phyloP scores from a whole-genome alignment of 2,329 filamentous ascomycete species.

The Penicillium corylophilum region DNA sequence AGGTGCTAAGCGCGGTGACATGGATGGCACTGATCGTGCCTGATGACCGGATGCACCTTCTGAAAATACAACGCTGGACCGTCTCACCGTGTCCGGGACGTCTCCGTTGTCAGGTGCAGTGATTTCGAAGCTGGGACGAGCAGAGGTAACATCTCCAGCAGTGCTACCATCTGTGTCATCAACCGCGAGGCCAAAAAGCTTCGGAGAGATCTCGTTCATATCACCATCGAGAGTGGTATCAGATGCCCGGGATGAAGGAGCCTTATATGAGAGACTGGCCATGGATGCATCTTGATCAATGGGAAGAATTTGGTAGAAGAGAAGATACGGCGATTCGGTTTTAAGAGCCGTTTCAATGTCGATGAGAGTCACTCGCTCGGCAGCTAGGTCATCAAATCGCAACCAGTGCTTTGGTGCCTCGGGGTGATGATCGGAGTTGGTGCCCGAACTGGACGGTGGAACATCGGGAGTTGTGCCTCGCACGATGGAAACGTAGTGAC shows the following conservation, averaged over 20 bases:
- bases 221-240: conserved; percentile 26
- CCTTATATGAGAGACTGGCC: conserved; percentile 35
- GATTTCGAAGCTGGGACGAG: conserved; percentile 41
- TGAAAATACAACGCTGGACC: conserved; percentile 31
- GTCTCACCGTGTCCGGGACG: conserved; percentile 9
- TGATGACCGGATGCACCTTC: conserved; percentile 18
- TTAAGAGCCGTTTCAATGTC: conserved; percentile 75
- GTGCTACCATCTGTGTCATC: conserved; percentile 20
- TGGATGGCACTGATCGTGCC: conserved; percentile 25
- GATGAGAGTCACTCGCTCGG: conserved; percentile 70
- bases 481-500: conserved; percentile 87
- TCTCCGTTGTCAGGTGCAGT: conserved; percentile 26
- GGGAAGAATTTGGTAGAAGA: conserved; percentile 93
- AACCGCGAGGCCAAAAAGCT: conserved; percentile 17
- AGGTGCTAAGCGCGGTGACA: conserved; percentile 25
- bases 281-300: conserved; percentile 65
- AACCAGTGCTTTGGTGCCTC: conserved; percentile 80
- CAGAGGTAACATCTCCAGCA: conserved; percentile 25
- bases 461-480: conserved; percentile 61
- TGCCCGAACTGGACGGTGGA: conserved; percentile 27
- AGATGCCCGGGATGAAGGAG: conserved; percentile 29
- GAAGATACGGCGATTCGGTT: conserved; percentile 86
- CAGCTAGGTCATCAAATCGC: conserved; percentile 83
- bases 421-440: conserved; percentile 36
- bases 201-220: conserved; percentile 17